Evolutionary conservation across 2,329 filamentous ascomycete genomes (phyloP).

Genomic region (Pestalotiopsis sp.): DNA sequence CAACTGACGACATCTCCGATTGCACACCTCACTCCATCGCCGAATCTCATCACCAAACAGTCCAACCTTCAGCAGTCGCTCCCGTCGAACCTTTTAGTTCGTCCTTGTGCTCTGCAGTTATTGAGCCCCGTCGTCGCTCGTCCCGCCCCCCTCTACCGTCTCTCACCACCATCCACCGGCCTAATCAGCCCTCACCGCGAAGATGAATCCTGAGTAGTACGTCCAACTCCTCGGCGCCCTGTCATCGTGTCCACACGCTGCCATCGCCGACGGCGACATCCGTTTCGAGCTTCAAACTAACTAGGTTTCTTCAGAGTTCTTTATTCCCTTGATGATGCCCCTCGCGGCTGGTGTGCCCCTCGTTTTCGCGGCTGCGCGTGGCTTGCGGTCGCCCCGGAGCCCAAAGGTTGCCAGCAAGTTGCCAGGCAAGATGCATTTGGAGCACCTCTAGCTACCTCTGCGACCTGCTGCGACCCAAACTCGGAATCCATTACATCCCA

Average conservation of each 20-base stretch:
- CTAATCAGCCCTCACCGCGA: slow-evolving; percentile 40
- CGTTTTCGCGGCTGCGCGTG: not conserved
- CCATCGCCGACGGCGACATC: not conserved
- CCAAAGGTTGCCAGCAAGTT: not conserved
- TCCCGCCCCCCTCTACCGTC: slow-evolving; percentile 2
- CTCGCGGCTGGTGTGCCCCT: slow-evolving; percentile 6
- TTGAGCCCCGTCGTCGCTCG: not conserved
- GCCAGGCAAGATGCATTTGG: not conserved
- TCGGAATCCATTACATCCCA: not conserved
- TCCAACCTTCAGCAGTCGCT: not conserved
- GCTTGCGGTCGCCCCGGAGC: slow-evolving; percentile 1
- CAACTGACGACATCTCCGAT: slow-evolving; percentile 8
- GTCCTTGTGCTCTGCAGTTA: not conserved
- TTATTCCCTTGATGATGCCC: not conserved
- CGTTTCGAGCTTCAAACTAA: not conserved
- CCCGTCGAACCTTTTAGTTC: not conserved
- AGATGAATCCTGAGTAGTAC: slow-evolving; percentile 93
- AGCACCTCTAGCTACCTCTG: not conserved
- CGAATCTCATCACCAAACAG: not conserved
- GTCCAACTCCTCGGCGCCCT: slow-evolving; percentile 38
- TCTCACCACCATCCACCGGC: slow-evolving; percentile 13
- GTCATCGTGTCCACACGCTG: not conserved
- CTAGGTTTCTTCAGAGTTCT: slow-evolving; percentile 1
- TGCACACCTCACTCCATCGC: not conserved
- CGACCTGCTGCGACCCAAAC: not conserved